Conservation (phyloP, 257 asterid species). For the Scutellaria galericulata region DNA sequence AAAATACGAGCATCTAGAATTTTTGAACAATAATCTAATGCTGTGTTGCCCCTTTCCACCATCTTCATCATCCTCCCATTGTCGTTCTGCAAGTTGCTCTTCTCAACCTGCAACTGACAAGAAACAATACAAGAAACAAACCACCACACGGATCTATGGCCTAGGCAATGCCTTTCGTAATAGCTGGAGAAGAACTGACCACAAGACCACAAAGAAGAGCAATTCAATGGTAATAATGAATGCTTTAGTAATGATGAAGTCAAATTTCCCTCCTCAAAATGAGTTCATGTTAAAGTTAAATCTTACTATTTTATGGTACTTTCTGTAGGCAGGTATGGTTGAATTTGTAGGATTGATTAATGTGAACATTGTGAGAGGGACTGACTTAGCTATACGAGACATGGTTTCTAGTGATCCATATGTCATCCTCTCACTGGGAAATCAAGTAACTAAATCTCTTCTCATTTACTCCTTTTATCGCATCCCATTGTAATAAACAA, state of each 20-base stretch:
- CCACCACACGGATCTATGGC: conserved; percentile 58
- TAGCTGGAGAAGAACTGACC: conserved; percentile 74
- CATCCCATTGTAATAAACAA: not conserved
- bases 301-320: conserved; percentile 35
- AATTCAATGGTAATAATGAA: conserved; percentile 61
- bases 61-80: conserved; percentile 43
- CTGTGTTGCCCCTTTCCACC: conserved; percentile 57
- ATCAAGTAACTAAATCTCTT: conserved; percentile 60
- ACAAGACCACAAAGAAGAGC: conserved; percentile 58
- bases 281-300: too few species aligned
- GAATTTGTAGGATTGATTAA: conserved; percentile 89
- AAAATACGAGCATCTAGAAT: conserved; percentile 82
- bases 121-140: conserved; percentile 58
- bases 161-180: conserved; percentile 77
- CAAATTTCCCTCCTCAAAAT: too few species aligned
- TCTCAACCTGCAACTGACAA: conserved; percentile 44
- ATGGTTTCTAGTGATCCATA: conserved; percentile 90
- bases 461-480: conserved; percentile 10
- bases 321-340: conserved; percentile 88
- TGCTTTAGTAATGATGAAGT: too few species aligned
- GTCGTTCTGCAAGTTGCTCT: conserved; percentile 45
- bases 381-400: conserved; percentile 88
- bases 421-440: conserved; percentile 82
- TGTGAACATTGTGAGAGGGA: conserved; percentile 84
- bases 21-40: conserved; percentile 47